These are phyloP conservation scores for Ascoidea rubescens DNA, from an alignment of 805 yeast genomes.

Conservation along the genomic window DNA sequence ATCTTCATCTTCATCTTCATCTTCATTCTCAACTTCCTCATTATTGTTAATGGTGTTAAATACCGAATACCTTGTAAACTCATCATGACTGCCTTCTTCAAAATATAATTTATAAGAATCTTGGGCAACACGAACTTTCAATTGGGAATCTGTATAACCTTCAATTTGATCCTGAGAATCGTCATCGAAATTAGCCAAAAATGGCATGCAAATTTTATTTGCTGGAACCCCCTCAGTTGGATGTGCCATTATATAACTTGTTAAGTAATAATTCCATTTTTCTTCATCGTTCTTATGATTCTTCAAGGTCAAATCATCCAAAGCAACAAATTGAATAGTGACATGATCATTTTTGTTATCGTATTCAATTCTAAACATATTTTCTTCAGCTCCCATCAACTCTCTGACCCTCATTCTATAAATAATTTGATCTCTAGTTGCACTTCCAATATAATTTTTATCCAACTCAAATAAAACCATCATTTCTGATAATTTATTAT, in stretches of 20 bases:
- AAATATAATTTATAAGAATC: slow-evolving; percentile 72
- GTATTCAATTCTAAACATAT: slow-evolving; percentile 79
- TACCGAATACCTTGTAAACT: slow-evolving; percentile 49
- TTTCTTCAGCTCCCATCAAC: slow-evolving; percentile 74
- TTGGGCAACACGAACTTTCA: slow-evolving; percentile 67
- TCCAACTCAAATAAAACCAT: slow-evolving; percentile 74
- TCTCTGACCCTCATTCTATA: slow-evolving; percentile 81
- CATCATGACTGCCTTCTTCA: slow-evolving; percentile 68
- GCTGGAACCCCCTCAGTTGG: slow-evolving; percentile 94
- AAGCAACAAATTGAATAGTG: slow-evolving; percentile 68
- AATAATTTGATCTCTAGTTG: slow-evolving; percentile 77
- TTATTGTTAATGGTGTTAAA: slow-evolving; percentile 15
- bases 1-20: background rate
- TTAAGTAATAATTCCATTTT: slow-evolving; percentile 84
- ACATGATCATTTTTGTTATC: slow-evolving; percentile 38
- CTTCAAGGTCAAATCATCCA: slow-evolving; percentile 78
- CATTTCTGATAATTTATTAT: slow-evolving; percentile 68
- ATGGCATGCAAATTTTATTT: slow-evolving; percentile 65
- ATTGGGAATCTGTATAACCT: slow-evolving; percentile 53
- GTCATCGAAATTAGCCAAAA: slow-evolving; percentile 46
- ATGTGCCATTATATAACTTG: slow-evolving; percentile 85
- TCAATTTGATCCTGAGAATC: slow-evolving; percentile 43
- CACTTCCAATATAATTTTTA: slow-evolving; percentile 45
- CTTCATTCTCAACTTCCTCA: background rate
- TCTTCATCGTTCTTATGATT: slow-evolving; percentile 60